Percentiles rank a stretch among this genome's conserved stretches.
Evolutionary conservation across 768 basidiomycete genomes (phyloP).

Genomic region (Leccinum broughii): DNA sequence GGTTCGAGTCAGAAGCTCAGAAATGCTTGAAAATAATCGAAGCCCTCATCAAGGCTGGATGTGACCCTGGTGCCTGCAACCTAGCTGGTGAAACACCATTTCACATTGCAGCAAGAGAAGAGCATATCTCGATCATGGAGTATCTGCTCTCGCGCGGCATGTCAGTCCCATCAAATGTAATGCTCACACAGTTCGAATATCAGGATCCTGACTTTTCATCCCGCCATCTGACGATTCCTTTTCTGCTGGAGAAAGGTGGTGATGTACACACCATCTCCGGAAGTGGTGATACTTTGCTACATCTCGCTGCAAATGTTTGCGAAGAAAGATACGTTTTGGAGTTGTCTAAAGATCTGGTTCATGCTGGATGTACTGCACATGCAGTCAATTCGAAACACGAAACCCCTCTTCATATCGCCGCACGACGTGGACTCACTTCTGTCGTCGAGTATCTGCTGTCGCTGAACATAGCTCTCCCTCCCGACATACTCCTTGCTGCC

Average conservation of each 20-base stretch:
- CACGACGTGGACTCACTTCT: background rate
- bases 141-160: background rate
- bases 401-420: background rate
- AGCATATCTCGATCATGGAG: background rate
- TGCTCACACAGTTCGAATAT: background rate
- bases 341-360: background rate
- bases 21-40: background rate
- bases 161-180: background rate
- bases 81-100: background rate
- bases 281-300: conserved; percentile 1
- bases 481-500: background rate
- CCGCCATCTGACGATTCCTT: background rate
- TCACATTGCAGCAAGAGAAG: background rate
- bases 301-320: background rate
- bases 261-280: background rate
- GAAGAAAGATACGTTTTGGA: background rate
- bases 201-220: too few relatives aligned
- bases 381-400: background rate
- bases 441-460: background rate
- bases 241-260: conserved; percentile 1
- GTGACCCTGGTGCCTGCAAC: background rate
- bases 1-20: too few relatives aligned
- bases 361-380: background rate
- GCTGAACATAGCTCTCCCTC: background rate
- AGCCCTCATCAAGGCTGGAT: background rate